Evolutionary conservation across 78 protist genomes (phyloP).

Genomic region (Monosiga brevicollis): DNA sequence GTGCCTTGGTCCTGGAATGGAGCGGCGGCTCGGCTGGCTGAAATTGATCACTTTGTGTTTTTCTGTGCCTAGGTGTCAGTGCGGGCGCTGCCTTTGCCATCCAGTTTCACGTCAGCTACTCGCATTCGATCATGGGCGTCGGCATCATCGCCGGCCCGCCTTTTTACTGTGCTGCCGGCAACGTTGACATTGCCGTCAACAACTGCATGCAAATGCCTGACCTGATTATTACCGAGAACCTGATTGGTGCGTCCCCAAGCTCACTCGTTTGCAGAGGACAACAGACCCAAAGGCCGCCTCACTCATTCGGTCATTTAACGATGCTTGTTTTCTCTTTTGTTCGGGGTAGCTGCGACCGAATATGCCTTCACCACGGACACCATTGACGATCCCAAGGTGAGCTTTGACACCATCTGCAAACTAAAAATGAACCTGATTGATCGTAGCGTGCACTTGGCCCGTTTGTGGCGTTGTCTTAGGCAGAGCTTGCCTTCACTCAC

Average conservation of each 20-base stretch:
- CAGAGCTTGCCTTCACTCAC: no score
- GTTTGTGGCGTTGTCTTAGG: no score
- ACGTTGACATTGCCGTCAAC: slow-evolving; percentile 27
- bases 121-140: not conserved
- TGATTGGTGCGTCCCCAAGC: no score
- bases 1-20: not conserved
- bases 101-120: slow-evolving; percentile 17
- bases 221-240: slow-evolving; percentile 19
- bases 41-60: not conserved
- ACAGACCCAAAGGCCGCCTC: no score
- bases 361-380: slow-evolving; percentile 21
- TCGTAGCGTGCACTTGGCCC: no score
- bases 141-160: slow-evolving; percentile 18
- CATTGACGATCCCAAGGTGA: slow-evolving; percentile 51
- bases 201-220: slow-evolving; percentile 43
- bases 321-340: no score
- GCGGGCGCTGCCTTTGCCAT: not conserved
- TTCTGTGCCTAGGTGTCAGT: not conserved
- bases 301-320: no score
- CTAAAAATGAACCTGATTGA: no score
- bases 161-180: slow-evolving; percentile 14
- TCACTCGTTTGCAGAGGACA: no score
- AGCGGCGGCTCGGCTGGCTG: not conserved
- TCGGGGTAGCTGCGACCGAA: slow-evolving; percentile 25
- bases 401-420: no score